Evolutionary conservation across 352 stramenopile species (phyloP), one percentile per base, ranked within the genome.

Genomic region (Halophytophthora polymorphica): DNA sequence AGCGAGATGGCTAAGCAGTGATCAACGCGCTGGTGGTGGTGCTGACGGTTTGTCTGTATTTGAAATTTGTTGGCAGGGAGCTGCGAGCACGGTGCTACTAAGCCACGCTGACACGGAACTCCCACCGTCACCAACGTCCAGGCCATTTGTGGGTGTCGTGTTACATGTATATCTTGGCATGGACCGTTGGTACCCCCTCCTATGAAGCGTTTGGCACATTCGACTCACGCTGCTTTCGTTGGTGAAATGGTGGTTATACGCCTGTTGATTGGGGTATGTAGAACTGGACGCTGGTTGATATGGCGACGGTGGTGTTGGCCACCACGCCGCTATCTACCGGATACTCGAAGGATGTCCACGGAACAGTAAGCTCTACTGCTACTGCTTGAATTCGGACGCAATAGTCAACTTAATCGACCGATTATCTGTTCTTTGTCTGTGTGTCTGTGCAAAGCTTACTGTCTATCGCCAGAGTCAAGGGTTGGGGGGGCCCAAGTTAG

Each of bases 291-390:
- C 55, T 91, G 11, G 53, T 58, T 1, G 81, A 91, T n/a, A 58
- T 91, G 28, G 63, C 81, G 19, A 87, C 69, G 0, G 63, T 86
- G 31, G 56, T 72, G 3, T 69, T 89, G 34, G 40, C 59, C 0
- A 75, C 78, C 14, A 64, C 74, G n/a, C 71, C 77, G 4, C 57
- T 91, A 5, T 55, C 69, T 1, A 88, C 69, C 37, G 81, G 81
- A 13, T 91, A 89, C 61, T 88, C 71, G 42, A 87, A 83, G 43
- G 81, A 89, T 36, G 75, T 91, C 3, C 76, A 91, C 25, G 81
- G 81, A 52, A 87, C 78, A 37, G 81, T 92, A 66, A 19, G 59
- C 0, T 19, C 0, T 19, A 18, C 19, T 8, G 25, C 46, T 23
- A 3, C 22, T 40, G 3, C 31, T 45, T 34, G 11, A 28, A 42